Base-by-base conservation (phyloP, 352 stramenopile genomes). In the Phytophthora capsici region DNA sequence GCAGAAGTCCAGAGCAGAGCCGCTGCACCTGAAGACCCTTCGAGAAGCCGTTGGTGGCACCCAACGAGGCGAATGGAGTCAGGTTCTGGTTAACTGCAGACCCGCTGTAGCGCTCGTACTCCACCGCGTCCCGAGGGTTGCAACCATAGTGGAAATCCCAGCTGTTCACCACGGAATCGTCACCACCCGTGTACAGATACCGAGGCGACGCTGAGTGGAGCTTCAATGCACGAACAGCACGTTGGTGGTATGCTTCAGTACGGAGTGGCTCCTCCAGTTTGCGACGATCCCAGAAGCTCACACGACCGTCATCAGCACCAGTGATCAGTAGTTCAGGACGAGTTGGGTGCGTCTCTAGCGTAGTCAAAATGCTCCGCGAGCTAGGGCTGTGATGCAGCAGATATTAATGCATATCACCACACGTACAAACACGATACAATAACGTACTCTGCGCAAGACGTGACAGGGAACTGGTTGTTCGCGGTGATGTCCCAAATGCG, bases 231-330 rank as follows among this genome's bases (percentile, higher is more conserved):
- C 83, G 82, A 37, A 94, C 71, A 47, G 83, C 80, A 37, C 77
- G 78, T 51, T 86, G 77, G 66, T 94, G 86, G 38, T 79, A 78
- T n/a, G 57, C 48, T 43, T 94, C 84, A 8, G 82, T 81, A 13
- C 85, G 83, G 63, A 92, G 85, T 3, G 86, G 84, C 12, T 69
- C 52, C 37, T 87, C 72, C 4, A 93, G 72, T 44, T 86, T 86
- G 16, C 86, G 84, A 37, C 85, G 79, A 69, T 94, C 86, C 86
- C 86, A 94, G 23, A 93, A 79, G 32, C 70, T 77, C 22, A 94
- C 69, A 28, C 75, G 75, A 17, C 86, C 86, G 30, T 94, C 84
- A 45, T 89, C 71, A 22, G 75, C 73, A 44, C 86, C 86, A 0
- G 86, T 92, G 52, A 94, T 69, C 45, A 94, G 69, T 26, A 94